Conservation (phyloP, 179 eudicot species). For the Pouteria campechiana region DNA sequence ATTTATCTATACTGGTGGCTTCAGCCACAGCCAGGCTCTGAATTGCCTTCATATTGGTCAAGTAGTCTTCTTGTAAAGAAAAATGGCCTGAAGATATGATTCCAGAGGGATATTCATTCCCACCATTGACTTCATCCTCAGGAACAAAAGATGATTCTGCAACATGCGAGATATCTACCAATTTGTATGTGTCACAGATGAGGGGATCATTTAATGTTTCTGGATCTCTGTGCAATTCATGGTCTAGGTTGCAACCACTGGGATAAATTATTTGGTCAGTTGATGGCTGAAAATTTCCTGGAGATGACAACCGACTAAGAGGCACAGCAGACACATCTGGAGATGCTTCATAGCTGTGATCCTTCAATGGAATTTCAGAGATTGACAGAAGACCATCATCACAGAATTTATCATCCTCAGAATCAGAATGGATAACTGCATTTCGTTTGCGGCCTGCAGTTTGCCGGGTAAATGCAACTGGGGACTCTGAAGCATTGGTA, state of each 20-base stretch:
- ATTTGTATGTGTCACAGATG: slow-evolving; percentile 25
- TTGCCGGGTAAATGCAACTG: slow-evolving; percentile 45
- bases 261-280: slow-evolving; percentile 8
- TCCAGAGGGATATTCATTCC: slow-evolving; percentile 20
- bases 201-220: slow-evolving; percentile 19
- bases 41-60: slow-evolving; percentile 2
- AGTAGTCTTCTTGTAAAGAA: slow-evolving; percentile 22
- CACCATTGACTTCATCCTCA: slow-evolving; percentile 58
- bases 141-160: slow-evolving; percentile 90
- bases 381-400: slow-evolving; percentile 15
- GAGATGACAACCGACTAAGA: too few relatives aligned
- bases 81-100: slow-evolving; percentile 12
- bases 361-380: slow-evolving; percentile 8
- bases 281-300: slow-evolving; percentile 13
- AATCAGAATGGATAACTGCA: slow-evolving; percentile 50
- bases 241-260: slow-evolving; percentile 10
- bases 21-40: slow-evolving; percentile 7
- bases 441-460: slow-evolving; percentile 37
- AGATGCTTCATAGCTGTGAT: slow-evolving; percentile 6
- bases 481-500: slow-evolving; percentile 46
- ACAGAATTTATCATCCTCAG: slow-evolving; percentile 49
- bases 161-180: slow-evolving; percentile 47
- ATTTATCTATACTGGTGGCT: slow-evolving; percentile 8
- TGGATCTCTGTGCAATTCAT: slow-evolving; percentile 16
- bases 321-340: slow-evolving; percentile 17